Percentiles rank a stretch among this genome's conserved stretches.
phyloP scores from a whole-genome alignment of 2,329 filamentous ascomycete species.

The Exophiala sideris region DNA sequence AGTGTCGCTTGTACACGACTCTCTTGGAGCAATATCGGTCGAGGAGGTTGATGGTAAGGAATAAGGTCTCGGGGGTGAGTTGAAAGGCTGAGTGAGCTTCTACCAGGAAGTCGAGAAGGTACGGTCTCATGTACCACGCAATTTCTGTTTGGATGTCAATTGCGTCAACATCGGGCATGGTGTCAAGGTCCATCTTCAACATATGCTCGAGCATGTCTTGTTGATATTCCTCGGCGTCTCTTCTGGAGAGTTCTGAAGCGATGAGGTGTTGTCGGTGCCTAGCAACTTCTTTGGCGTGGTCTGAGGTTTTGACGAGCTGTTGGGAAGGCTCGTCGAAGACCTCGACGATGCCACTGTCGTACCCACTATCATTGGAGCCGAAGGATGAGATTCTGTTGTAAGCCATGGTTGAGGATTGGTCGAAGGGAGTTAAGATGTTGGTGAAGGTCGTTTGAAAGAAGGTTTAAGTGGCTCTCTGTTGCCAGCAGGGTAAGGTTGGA shows the following conservation, averaged over 20 bases:
- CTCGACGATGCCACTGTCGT: conserved; percentile 66
- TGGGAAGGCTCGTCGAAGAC: conserved; percentile 50
- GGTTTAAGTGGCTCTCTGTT: conserved; percentile 1
- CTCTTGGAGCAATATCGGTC: conserved; percentile 97
- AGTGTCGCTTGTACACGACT: conserved; percentile 98
- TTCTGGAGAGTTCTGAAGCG: conserved; percentile 79
- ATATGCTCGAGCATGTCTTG: conserved; percentile 94
- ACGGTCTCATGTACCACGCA: conserved; percentile 99
- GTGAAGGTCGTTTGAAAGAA: neutral
- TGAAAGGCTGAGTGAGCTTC: conserved; percentile 96
- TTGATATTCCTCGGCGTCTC: conserved; percentile 84
- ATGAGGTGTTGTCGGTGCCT: conserved; percentile 83
- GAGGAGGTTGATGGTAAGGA: conserved; percentile 92
- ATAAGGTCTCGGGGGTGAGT: conserved; percentile 88
- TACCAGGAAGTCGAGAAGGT: conserved; percentile 95
- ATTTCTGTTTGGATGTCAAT: conserved; percentile 99
- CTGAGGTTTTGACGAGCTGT: conserved; percentile 59
- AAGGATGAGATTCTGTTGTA: conserved; percentile 46
- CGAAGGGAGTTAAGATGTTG: neutral
- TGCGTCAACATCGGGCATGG: conserved; percentile 89
- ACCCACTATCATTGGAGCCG: conserved; percentile 58
- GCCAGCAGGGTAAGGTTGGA: conserved; percentile 7
- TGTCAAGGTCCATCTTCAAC: conserved; percentile 92
- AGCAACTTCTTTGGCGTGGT: conserved; percentile 73
- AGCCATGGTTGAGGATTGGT: conserved; percentile 47